Percentiles rank a stretch among this genome's conserved stretches.
Conservation (phyloP, 768 basidiomycete genomes). For the Boletellus ananiceps region DNA sequence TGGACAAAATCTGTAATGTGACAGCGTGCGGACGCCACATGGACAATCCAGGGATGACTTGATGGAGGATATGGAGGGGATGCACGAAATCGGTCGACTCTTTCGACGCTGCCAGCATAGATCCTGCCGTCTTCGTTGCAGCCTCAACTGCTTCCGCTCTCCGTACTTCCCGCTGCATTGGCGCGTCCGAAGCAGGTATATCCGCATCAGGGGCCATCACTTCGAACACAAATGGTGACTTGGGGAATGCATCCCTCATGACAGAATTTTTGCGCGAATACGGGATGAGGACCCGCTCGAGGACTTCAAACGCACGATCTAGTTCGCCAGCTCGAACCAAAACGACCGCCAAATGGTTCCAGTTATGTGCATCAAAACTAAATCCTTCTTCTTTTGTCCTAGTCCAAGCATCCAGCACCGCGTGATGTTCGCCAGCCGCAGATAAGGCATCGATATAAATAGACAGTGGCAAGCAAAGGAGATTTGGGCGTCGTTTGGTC, state of each 20-base stretch:
- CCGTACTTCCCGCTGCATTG: conserved; percentile 26
- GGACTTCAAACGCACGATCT: conserved; percentile 78
- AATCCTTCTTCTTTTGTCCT: conserved; percentile 58
- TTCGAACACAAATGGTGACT: conserved; percentile 41
- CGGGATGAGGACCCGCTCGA: conserved; percentile 73
- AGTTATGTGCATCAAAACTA: conserved; percentile 83
- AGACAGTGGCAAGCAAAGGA: conserved; percentile 75
- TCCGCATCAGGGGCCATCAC: conserved; percentile 20
- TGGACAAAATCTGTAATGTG: conserved; percentile 44
- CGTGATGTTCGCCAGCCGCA: conserved; percentile 51
- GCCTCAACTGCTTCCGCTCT: conserved; percentile 23
- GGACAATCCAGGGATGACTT: conserved; percentile 60
- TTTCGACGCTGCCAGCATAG: conserved; percentile 10
- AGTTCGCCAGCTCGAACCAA: conserved; percentile 76
- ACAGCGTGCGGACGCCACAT: conserved; percentile 59
- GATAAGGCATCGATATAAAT: conserved; percentile 78
- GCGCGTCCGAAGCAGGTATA: conserved; percentile 25
- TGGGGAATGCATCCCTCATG: conserved; percentile 29
- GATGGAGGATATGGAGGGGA: conserved; percentile 55
- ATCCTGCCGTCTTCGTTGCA: conserved; percentile 13
- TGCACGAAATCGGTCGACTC: conserved; percentile 48
- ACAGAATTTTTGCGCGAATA: conserved; percentile 36
- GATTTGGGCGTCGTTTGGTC: conserved; percentile 39
- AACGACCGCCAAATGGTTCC: conserved; percentile 78
- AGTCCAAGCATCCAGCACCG: conserved; percentile 67